Percentiles rank a stretch among this genome's conserved stretches.
Conservation (phyloP, 306 rosid species). For the Cucumis cinereus region DNA sequence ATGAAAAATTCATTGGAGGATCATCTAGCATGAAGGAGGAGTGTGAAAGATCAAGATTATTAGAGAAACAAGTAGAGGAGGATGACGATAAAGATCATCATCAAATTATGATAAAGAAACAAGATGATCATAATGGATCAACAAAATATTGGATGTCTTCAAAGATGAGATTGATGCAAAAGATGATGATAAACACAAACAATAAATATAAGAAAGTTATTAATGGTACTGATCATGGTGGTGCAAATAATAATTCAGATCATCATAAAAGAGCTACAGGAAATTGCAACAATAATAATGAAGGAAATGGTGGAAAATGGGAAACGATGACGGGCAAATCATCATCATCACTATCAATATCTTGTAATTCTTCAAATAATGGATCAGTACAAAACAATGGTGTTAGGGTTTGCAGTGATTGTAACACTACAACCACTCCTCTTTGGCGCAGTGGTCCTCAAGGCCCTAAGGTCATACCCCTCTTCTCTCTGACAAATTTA, state of each 20-base stretch:
- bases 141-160: slow-evolving; percentile 55
- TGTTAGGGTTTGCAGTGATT: slow-evolving; percentile 78
- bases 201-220: neutral
- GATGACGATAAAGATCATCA: neutral
- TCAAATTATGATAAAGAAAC: neutral
- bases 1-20: neutral
- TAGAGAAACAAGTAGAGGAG: neutral
- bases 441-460: slow-evolving; percentile 96
- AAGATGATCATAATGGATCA: slow-evolving; percentile 9
- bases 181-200: slow-evolving; percentile 28
- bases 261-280: neutral
- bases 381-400: neutral
- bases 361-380: slow-evolving; percentile 7
- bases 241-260: neutral
- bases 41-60: neutral
- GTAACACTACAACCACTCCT: slow-evolving; percentile 68
- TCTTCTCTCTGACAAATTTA: neutral
- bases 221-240: neutral
- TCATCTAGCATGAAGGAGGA: neutral
- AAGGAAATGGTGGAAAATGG: slow-evolving; percentile 1
- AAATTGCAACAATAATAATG: neutral
- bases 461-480: slow-evolving; percentile 67
- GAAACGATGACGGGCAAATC: slow-evolving; percentile 13
- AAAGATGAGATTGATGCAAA: slow-evolving; percentile 56
- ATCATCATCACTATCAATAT: too few species aligned